Base-by-base conservation (phyloP, 345 rosid genomes). In the Zanthoxylum bungeanum region DNA sequence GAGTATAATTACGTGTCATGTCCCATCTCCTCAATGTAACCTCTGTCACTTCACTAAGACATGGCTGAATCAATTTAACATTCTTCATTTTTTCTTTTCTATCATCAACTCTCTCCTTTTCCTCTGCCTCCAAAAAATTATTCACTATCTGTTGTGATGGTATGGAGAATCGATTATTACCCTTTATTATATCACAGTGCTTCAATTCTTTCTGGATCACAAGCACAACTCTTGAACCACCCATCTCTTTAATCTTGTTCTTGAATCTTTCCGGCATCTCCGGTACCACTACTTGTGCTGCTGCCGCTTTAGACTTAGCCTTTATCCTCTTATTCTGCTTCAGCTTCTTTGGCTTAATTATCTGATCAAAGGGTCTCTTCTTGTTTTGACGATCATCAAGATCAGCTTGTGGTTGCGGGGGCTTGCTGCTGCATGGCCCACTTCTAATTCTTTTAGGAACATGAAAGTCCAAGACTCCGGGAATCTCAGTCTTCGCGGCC, bases 151-250 rank as follows among this genome's bases (percentile, higher is more conserved):
- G 36, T 12, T 57, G 28, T 12, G 3, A 3, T 3, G 60, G 60
- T 14, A 57, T 57, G 4, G 60, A 56, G 2, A 56, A 5, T 7
- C 60, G 60, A 14, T 55, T 55, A 1, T 27, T 4, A 9, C 4
- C 2, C 2, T 0, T 0, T 4, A 0, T 0, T 53, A 25, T 7
- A 9, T 53, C 58, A 10, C 5, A 9, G 0, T 0, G 0, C 9
- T 4, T 22, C 30, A 53, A 9, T 9, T 25, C 33, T 55, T 55
- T 55, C 30, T 55, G 60, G 4, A 55, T 27, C 7, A 55, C 60
- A 3, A 28, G 34, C 16, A 10, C 30, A 12, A 55, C 34, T 25
- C 27, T 27, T 27, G 17, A 25, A 5, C 60, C 60, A 12, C 60
- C 34, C 34, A 55, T 55, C 34, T 55, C 34, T 30, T 25, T 2